These are phyloP conservation scores for Podospora sp. DNA, from an alignment of 495 filamentous ascomycete species.

Conservation along the genomic window DNA sequence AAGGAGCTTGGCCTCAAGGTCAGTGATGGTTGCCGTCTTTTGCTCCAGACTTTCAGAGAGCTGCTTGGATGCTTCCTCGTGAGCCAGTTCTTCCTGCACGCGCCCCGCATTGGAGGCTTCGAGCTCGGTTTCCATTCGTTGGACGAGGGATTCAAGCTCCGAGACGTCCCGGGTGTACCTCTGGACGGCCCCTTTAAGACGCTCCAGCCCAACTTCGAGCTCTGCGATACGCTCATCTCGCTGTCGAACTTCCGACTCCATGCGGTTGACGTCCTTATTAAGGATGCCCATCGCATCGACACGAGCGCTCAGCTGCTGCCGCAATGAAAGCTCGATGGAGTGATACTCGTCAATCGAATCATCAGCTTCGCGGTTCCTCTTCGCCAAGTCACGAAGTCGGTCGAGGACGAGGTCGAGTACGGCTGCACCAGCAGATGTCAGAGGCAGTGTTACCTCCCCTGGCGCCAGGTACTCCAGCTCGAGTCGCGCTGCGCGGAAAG, in stretches of 20 bases:
- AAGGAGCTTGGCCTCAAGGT: slow-evolving; percentile 37
- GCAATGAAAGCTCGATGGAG: slow-evolving; percentile 46
- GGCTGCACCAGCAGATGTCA: slow-evolving; percentile 48
- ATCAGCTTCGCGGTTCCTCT: slow-evolving; percentile 55
- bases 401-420: slow-evolving; percentile 49
- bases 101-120: slow-evolving; percentile 21
- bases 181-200: slow-evolving; percentile 62
- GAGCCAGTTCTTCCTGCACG: slow-evolving; percentile 12
- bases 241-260: slow-evolving; percentile 39
- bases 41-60: slow-evolving; percentile 42
- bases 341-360: slow-evolving; percentile 60
- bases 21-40: slow-evolving; percentile 33
- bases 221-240: slow-evolving; percentile 54
- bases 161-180: slow-evolving; percentile 66
- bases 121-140: slow-evolving; percentile 60
- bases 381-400: slow-evolving; percentile 46
- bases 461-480: slow-evolving; percentile 68
- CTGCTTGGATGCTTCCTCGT: slow-evolving; percentile 24
- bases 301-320: slow-evolving; percentile 51
- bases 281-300: slow-evolving; percentile 46
- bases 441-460: slow-evolving; percentile 57
- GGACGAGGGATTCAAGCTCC: slow-evolving; percentile 63
- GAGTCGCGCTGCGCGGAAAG: slow-evolving; percentile 67
- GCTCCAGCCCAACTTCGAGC: slow-evolving; percentile 59
- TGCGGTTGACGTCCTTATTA: slow-evolving; percentile 48